Evolutionary conservation across 2,329 filamentous ascomycete species (phyloP).

Genomic region (Aaosphaeria pasadenensis): DNA sequence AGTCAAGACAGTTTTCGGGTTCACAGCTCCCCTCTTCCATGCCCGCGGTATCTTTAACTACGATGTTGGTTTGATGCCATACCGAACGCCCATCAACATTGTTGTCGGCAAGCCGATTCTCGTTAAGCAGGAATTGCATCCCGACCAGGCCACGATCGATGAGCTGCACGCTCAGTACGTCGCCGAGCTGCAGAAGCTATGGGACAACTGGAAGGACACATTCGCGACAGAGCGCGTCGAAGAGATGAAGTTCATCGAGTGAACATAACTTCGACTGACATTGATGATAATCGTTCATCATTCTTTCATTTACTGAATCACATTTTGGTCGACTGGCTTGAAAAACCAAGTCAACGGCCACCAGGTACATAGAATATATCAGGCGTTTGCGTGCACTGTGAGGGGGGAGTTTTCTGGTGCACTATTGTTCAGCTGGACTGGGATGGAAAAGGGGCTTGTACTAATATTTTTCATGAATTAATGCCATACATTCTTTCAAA

Average conservation of each 20-base stretch:
- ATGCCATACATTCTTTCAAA: no score
- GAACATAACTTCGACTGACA: not conserved
- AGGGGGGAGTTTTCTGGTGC: no score
- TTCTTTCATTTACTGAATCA: no score
- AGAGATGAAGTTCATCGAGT: conserved; percentile 67
- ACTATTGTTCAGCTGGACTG: no score
- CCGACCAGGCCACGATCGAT: conserved; percentile 74
- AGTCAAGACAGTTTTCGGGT: conserved; percentile 82
- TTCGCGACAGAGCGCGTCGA: conserved; percentile 63
- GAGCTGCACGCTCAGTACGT: conserved; percentile 77
- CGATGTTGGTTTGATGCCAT: conserved; percentile 94
- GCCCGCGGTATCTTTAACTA: conserved; percentile 95
- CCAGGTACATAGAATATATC: no score
- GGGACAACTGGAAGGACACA: conserved; percentile 74
- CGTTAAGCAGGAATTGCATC: conserved; percentile 62
- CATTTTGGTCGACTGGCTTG: no score
- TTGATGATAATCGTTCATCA: no score
- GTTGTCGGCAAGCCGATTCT: conserved; percentile 82
- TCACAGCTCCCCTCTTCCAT: conserved; percentile 87
- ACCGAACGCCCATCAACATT: conserved; percentile 80
- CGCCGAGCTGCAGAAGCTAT: conserved; percentile 68
- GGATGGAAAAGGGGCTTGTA: no score
- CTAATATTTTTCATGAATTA: no score
- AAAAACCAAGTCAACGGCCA: no score
- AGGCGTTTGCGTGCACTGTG: no score